Evolutionary conservation across 257 asterid species (phyloP).

Genomic region (Striga asiatica): DNA sequence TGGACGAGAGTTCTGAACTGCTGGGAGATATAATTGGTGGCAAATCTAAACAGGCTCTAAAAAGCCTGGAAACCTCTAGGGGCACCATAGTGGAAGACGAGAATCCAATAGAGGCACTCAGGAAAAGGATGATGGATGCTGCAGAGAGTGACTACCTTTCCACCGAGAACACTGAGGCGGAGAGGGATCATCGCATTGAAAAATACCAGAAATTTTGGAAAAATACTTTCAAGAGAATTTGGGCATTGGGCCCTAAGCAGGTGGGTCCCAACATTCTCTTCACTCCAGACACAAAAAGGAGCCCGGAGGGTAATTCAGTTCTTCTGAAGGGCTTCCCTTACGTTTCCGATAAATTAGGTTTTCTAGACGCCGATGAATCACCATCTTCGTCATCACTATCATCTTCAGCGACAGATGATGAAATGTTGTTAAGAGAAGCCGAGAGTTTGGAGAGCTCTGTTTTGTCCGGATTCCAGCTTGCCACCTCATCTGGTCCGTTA

Average conservation of each 20-base stretch:
- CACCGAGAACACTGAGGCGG: slow-evolving; percentile 32
- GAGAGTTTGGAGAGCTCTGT: slow-evolving; percentile 76
- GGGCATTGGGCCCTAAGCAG: slow-evolving; percentile 93
- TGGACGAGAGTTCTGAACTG: slow-evolving; percentile 66
- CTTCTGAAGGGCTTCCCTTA: slow-evolving; percentile 55
- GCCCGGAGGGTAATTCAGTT: slow-evolving; percentile 34
- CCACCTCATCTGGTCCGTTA: slow-evolving; percentile 85
- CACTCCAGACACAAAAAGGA: slow-evolving; percentile 40
- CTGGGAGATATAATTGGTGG: slow-evolving; percentile 75
- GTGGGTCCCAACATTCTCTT: slow-evolving; percentile 85
- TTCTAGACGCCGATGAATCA: slow-evolving; percentile 23
- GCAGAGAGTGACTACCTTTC: slow-evolving; percentile 38
- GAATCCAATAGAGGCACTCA: slow-evolving; percentile 62
- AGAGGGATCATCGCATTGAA: slow-evolving; percentile 46
- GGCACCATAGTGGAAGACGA: slow-evolving; percentile 57
- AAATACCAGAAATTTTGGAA: slow-evolving; percentile 48
- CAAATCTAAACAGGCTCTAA: slow-evolving; percentile 52
- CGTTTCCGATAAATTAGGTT: slow-evolving; percentile 60
- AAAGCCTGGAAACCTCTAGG: slow-evolving; percentile 45
- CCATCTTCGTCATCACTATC: slow-evolving; percentile 23
- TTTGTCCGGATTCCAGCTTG: slow-evolving; percentile 85
- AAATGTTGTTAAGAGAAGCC: slow-evolving; percentile 41
- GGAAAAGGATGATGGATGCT: slow-evolving; percentile 64
- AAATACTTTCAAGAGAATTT: slow-evolving; percentile 51
- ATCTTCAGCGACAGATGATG: slow-evolving; percentile 15